These are phyloP conservation scores for Neolentinus lepideus DNA, from an alignment of 1,284 basidiomycete species.

Conservation along the genomic window DNA sequence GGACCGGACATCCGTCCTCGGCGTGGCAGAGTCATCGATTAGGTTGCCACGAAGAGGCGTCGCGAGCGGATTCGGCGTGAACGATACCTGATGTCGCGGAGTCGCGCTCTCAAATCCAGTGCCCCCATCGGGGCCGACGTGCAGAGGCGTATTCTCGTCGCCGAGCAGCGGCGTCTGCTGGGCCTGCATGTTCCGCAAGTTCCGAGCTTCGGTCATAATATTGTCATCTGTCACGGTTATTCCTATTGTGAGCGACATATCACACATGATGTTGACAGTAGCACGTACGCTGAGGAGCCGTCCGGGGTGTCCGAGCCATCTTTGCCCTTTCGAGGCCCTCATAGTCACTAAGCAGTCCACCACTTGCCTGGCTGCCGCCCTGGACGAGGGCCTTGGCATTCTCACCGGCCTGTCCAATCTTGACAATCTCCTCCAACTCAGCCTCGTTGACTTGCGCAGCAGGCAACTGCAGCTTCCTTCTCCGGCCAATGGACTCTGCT, in stretches of 20 bases:
- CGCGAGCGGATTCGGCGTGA: constrained; percentile 93
- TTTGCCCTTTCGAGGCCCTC: constrained; percentile 82
- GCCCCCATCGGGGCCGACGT: constrained; percentile 61
- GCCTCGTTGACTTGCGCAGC: constrained; percentile 92
- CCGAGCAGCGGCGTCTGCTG: constrained; percentile 94
- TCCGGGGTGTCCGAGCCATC: constrained; percentile 89
- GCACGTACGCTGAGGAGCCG: constrained; percentile 84
- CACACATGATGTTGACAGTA: neutral
- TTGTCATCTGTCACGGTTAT: constrained; percentile 74
- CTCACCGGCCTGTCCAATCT: constrained; percentile 93
- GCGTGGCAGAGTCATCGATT: constrained; percentile 53
- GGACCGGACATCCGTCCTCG: constrained; percentile 38
- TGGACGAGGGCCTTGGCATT: constrained; percentile 79
- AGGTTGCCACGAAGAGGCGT: constrained; percentile 60
- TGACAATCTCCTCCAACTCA: constrained; percentile 97
- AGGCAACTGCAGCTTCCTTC: constrained; percentile 84
- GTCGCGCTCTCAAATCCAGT: constrained; percentile 91
- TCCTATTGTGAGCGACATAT: constrained; percentile 8
- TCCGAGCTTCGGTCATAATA: constrained; percentile 91
- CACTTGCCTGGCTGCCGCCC: constrained; percentile 80
- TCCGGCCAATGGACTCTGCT: constrained; percentile 89
- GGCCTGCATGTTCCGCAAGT: constrained; percentile 88
- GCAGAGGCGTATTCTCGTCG: constrained; percentile 93
- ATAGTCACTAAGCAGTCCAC: constrained; percentile 86
- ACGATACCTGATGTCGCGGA: constrained; percentile 79